These are phyloP conservation scores for Clitopilus hobsonii DNA, from an alignment of 768 basidiomycete species.

Conservation along the genomic window DNA sequence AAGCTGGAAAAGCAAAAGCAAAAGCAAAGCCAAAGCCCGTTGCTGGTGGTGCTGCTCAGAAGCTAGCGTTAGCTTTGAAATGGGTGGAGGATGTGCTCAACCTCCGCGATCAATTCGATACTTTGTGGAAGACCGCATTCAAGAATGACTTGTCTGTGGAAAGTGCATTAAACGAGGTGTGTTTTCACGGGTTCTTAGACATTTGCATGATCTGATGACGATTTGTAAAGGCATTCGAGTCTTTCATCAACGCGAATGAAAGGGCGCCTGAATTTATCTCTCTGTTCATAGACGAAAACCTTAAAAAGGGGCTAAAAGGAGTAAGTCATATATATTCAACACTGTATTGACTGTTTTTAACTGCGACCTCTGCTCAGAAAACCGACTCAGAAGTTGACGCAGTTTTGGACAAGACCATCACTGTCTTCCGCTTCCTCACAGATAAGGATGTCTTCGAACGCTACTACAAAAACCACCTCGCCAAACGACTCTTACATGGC, in stretches of 20 bases:
- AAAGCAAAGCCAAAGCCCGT: constrained; percentile 41
- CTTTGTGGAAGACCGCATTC: constrained; percentile 68
- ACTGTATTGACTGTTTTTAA: too few species aligned
- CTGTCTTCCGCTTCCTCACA: constrained; percentile 86
- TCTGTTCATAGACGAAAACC: constrained; percentile 93
- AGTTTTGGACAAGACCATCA: constrained; percentile 93
- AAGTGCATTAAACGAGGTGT: constrained; percentile 79
- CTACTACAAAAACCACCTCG: constrained; percentile 95
- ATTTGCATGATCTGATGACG: neutral
- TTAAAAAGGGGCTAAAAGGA: constrained; percentile 91
- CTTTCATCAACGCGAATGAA: constrained; percentile 84
- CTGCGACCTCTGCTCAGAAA: constrained; percentile 77
- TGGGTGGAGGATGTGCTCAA: constrained; percentile 94
- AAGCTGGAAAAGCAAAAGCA: constrained; percentile 39
- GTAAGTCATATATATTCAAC: too few species aligned
- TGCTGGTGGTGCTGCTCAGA: constrained; percentile 35
- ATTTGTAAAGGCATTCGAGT: constrained; percentile 76
- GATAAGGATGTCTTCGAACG: constrained; percentile 98
- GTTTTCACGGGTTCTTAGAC: constrained; percentile 9
- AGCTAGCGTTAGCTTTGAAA: constrained; percentile 62
- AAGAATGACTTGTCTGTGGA: constrained; percentile 71
- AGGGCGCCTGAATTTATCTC: constrained; percentile 94
- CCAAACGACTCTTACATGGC: constrained; percentile 81
- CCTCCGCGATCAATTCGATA: constrained; percentile 89
- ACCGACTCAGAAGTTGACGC: constrained; percentile 86